These are phyloP conservation scores for Combretum micranthum DNA, from an alignment of 345 rosid species.

Conservation along the genomic window DNA sequence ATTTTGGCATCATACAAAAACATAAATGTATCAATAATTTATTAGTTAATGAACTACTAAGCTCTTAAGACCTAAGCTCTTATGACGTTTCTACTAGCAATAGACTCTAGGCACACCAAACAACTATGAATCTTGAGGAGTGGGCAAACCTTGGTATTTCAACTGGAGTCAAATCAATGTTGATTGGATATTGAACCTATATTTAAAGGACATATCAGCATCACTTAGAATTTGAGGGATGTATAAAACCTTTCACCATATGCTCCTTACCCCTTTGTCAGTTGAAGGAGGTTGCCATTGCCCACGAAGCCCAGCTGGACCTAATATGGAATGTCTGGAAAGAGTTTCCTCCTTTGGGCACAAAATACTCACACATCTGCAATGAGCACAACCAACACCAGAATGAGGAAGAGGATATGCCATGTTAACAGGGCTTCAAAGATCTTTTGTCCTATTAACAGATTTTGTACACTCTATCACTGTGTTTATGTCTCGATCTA, in stretches of 20 bases:
- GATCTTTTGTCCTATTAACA: too few relatives aligned
- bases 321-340: slow-evolving; percentile 83
- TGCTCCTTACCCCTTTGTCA: slow-evolving; percentile 42
- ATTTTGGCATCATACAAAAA: too few relatives aligned
- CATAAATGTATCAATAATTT: too few relatives aligned
- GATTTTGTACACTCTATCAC: too few relatives aligned
- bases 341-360: slow-evolving; percentile 81
- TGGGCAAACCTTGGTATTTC: slow-evolving; percentile 70
- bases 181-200: slow-evolving; percentile 79
- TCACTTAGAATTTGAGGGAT: slow-evolving; percentile 8
- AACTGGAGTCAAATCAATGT: slow-evolving; percentile 69
- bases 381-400: slow-evolving; percentile 11
- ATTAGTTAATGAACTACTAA: too few relatives aligned
- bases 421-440: too few relatives aligned
- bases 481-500: too few relatives aligned
- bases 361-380: slow-evolving; percentile 55
- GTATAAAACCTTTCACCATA: slow-evolving; percentile 6
- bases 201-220: slow-evolving; percentile 18
- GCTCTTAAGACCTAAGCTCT: too few relatives aligned
- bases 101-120: not conserved
- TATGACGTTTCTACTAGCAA: not conserved
- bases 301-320: slow-evolving; percentile 77
- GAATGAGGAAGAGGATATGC: not conserved
- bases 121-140: slow-evolving; percentile 7
- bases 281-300: slow-evolving; percentile 73